Evolutionary conservation across 805 yeast genomes (phyloP), one percentile per base, ranked within the genome.

Genomic region (Monosporozyma siamensis): DNA sequence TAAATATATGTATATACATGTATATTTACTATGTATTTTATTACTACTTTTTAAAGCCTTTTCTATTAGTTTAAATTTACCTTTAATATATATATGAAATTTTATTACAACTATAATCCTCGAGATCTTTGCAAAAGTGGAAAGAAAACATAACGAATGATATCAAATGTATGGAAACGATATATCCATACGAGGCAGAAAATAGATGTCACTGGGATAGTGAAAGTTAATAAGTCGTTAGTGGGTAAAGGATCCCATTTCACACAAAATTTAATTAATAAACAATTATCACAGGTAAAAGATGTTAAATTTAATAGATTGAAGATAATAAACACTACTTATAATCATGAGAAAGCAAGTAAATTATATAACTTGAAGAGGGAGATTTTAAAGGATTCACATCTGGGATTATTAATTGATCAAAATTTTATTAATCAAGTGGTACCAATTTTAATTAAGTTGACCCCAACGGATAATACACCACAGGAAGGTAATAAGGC

Each of bases 171-270:
- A 29, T 29, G 32, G 32, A 29, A 15, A 14, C 17, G 32, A 15
- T 15, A 8, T 3, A 15, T 29, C 14, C 20, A 14, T 29, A n/a
- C n/a, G n/a, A n/a, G n/a, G n/a, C n/a, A n/a, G n/a, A n/a, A n/a
- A n/a, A 24, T 18, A 8, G 39, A 37, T 24, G 23, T 37, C 7
- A 22, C 26, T 7, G 6, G 10, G 21, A 25, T 37, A 14, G 39
- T 37, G 6, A 24, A 25, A 7, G 20, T 14, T 5, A 37, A 37
- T 24, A 18, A 23, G 14, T 22, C 38, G 12, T 39, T 48, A 11
- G 53, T 63, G 1, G 65, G 66, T 3, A 51, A 47, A 18, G 64
- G 61, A 7, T 63, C 66, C 2, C 41, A 44, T 11, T 59, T 51
- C 40, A 59, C 59, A 23, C 49, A 57, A 31, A 53, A 48, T 15